A percentile compares a stretch with the other conserved stretches of the same genome.
Conservation (phyloP, 2,329 filamentous ascomycete genomes). For the Beauveria australis region DNA sequence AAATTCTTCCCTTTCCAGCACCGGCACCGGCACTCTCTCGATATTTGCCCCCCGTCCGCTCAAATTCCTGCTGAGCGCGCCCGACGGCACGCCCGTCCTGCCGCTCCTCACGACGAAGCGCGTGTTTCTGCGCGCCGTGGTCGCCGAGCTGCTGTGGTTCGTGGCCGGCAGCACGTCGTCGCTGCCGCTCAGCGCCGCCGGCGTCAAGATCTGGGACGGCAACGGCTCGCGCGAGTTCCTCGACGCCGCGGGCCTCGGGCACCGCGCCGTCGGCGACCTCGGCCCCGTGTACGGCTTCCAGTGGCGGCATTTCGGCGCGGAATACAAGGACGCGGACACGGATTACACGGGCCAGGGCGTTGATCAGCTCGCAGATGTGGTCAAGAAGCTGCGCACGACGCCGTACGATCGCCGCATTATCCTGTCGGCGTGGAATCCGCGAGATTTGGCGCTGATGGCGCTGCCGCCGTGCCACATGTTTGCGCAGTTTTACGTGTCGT, state of each 20-base stretch:
- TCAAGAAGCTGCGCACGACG: constrained; percentile 72
- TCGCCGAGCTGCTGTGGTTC: constrained; percentile 95
- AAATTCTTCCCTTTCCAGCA: constrained; percentile 43
- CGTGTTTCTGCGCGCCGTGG: constrained; percentile 82
- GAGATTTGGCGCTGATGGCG: constrained; percentile 79
- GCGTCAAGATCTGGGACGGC: constrained; percentile 97
- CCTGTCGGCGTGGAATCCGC: constrained; percentile 88
- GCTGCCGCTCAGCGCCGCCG: constrained; percentile 62
- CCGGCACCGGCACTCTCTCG: constrained; percentile 85
- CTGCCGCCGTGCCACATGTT: constrained; percentile 96
- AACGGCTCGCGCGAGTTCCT: constrained; percentile 89
- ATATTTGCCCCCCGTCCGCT: constrained; percentile 82
- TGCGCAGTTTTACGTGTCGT: constrained; percentile 89
- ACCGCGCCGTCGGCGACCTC: constrained; percentile 81
- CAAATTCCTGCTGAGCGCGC: constrained; percentile 69
- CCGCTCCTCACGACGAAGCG: constrained; percentile 96
- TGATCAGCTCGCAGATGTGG: constrained; percentile 86
- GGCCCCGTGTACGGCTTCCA: constrained; percentile 98
- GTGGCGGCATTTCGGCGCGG: constrained; percentile 95
- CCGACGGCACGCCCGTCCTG: constrained; percentile 55
- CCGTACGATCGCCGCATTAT: constrained; percentile 90
- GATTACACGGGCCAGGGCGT: constrained; percentile 87
- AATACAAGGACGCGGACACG: constrained; percentile 68
- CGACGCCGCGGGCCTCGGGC: constrained; percentile 70
- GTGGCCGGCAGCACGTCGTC: constrained; percentile 78